Conservation (phyloP, 2,329 filamentous ascomycete species). For the Diaporthe humulicola region DNA sequence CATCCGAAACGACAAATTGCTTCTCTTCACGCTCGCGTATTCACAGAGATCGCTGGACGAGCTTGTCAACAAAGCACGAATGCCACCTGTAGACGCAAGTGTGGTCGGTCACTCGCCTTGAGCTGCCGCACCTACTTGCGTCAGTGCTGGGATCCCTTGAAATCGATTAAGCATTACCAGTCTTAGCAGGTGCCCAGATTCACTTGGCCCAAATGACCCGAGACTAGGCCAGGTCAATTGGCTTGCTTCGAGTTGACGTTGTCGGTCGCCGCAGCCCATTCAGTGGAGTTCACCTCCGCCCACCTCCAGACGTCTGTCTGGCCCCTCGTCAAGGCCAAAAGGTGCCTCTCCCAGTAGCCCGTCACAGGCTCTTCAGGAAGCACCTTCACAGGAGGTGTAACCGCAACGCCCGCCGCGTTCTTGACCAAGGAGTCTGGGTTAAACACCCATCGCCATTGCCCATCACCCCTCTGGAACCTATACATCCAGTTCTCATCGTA, state of each 20-base stretch:
- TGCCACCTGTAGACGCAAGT: no score
- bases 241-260: not conserved
- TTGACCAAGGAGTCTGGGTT: constrained; percentile 38
- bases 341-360: constrained; percentile 51
- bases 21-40: no score
- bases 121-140: not conserved
- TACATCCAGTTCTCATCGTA: constrained; percentile 45
- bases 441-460: constrained; percentile 49
- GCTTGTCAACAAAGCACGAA: not conserved
- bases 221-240: no score
- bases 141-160: not conserved
- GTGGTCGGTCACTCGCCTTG: not conserved
- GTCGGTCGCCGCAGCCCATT: not conserved
- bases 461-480: constrained; percentile 44
- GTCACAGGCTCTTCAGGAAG: constrained; percentile 51
- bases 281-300: constrained; percentile 22
- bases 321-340: constrained; percentile 44
- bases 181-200: not conserved
- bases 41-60: not conserved
- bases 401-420: constrained; percentile 35
- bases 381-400: constrained; percentile 42
- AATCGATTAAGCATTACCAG: not conserved
- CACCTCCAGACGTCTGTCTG: constrained; percentile 48
- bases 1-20: not conserved
- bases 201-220: no score